Conservation (phyloP, 2,329 filamentous ascomycete genomes). For the Ophiostoma sp. region DNA sequence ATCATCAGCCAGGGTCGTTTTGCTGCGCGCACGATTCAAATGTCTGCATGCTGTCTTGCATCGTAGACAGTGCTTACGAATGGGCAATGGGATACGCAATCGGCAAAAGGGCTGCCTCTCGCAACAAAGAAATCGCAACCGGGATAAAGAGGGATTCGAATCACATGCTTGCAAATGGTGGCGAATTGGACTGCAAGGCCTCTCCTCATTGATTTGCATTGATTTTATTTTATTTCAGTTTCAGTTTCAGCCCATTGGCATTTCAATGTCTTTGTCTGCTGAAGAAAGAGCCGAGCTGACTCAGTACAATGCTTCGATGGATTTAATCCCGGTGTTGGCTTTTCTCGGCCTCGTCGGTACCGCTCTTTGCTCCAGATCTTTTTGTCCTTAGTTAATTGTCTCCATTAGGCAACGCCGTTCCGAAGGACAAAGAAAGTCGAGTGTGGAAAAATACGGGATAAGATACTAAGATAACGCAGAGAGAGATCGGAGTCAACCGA, state of each 20-base stretch:
- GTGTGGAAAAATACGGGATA: background rate
- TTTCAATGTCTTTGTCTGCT: background rate
- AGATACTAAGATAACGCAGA: conserved; percentile 4
- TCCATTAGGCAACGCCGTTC: background rate
- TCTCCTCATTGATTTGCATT: background rate
- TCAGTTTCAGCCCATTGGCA: background rate
- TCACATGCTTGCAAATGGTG: background rate
- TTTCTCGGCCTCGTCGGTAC: background rate
- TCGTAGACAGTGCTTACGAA: background rate
- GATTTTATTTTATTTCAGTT: background rate
- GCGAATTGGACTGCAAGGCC: background rate
- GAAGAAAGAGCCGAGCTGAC: background rate
- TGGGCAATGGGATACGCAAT: too few species aligned
- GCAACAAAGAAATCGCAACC: background rate
- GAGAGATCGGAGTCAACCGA: background rate
- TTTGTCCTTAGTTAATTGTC: background rate
- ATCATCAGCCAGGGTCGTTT: background rate
- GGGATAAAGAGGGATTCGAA: background rate
- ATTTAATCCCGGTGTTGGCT: background rate
- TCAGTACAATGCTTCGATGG: background rate
- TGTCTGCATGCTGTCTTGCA: background rate
- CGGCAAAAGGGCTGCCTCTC: background rate
- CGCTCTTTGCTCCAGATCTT: background rate
- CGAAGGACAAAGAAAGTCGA: conserved; percentile 8
- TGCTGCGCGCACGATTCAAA: background rate